Evolutionary conservation across 352 stramenopile species (phyloP), one percentile per base, ranked within the genome.

Genomic region (Globisporangium splendens): DNA sequence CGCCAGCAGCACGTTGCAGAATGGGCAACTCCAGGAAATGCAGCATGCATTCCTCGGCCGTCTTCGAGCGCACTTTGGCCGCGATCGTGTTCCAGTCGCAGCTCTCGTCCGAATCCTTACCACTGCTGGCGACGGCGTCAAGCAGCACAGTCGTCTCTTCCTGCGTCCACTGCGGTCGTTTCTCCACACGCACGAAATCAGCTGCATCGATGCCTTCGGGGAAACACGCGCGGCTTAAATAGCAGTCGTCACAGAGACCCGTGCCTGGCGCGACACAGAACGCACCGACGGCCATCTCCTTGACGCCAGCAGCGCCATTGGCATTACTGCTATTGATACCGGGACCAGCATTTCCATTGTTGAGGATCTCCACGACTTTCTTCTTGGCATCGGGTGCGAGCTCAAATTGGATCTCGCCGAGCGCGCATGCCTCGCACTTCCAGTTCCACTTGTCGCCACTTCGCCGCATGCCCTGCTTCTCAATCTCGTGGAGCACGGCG

Each of bases 31-130:
- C 73, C 11, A 94, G 69, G 65, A 94, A 94, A 38, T 87, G 82
- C 49, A 90, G 54, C 56, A 94, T 62, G 50, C 82, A 94, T 49
- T 91, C 78, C n/a, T 91, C 73, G 3, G 82, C 75, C 15, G 75
- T 83, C 65, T 91, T 92, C 35, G 68, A 78, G 43, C 70, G 68
- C 8, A 94, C 73, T 44, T 83, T 85, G n/a, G 66, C 69, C 2
- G 81, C 80, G 31, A 94, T 75, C 43, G 76, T 70, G 55, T 91
- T 90, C 84, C 84, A 94, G 62, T 94, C 82, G 55, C 79, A 87
- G 39, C 61, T 75, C 7, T 80, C 66, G 17, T 74, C 59, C 18
- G 68, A 56, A 28, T 75, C 59, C 0, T 68, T 53, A 1, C 70
- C 70, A 17, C 41, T 54, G 43, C 54, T 63, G 3, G 62, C 46